Conservation (phyloP, 106 monocot species). For the Phalaenopsis aphrodite region DNA sequence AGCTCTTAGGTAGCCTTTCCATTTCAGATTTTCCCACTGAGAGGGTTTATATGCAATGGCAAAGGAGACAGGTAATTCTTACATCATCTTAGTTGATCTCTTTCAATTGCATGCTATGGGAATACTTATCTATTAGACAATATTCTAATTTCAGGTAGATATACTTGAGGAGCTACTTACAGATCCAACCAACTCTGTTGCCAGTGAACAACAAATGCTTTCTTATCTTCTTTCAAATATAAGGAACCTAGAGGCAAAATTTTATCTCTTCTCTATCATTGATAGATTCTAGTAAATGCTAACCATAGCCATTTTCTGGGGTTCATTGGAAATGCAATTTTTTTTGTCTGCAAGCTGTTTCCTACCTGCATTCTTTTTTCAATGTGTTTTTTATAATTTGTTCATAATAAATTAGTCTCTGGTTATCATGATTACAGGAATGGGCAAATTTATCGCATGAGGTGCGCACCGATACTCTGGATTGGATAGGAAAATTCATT, state of each 20-base stretch:
- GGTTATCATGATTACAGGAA: slow-evolving; percentile 29
- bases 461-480: slow-evolving; percentile 29
- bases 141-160: slow-evolving; percentile 37
- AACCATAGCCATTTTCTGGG: background rate
- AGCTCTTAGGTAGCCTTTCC: slow-evolving; percentile 40
- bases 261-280: background rate
- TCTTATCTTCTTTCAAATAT: slow-evolving; percentile 36
- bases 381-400: background rate
- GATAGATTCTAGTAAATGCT: background rate
- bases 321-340: background rate
- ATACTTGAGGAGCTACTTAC: slow-evolving; percentile 59
- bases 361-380: background rate
- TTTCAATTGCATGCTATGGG: background rate
- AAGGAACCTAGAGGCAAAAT: slow-evolving; percentile 32
- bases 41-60: slow-evolving; percentile 44
- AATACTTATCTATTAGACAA: slow-evolving; percentile 1
- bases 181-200: slow-evolving; percentile 18
- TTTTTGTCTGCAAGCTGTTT: background rate
- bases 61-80: slow-evolving; percentile 48
- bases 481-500: slow-evolving; percentile 32
- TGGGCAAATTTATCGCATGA: slow-evolving; percentile 19
- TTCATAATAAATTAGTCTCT: slow-evolving; percentile 3
- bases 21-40: slow-evolving; percentile 49
- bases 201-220: slow-evolving; percentile 21
- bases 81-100: background rate